Percentiles rank a stretch among this genome's conserved stretches.
Conservation (phyloP, 352 stramenopile genomes). For the Pythium periplocum region DNA sequence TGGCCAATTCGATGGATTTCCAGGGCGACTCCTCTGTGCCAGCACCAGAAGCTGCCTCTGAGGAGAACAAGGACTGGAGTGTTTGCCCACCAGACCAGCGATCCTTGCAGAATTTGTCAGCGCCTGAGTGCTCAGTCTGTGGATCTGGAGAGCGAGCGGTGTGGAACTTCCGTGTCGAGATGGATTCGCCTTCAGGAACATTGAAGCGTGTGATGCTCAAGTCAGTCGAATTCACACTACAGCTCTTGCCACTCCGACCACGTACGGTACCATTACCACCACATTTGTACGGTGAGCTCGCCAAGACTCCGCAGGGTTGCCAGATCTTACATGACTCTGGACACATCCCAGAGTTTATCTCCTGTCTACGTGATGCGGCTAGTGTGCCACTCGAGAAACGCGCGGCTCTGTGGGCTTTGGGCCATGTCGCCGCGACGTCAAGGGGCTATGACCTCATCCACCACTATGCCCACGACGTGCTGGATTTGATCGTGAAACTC, state of each 20-base stretch:
- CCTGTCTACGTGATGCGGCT: slow-evolving; percentile 70
- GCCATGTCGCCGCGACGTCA: slow-evolving; percentile 74
- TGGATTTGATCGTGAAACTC: slow-evolving; percentile 85
- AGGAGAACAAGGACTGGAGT: slow-evolving; percentile 89
- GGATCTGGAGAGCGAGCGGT: slow-evolving; percentile 75
- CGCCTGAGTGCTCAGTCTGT: slow-evolving; percentile 73
- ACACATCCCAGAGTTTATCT: slow-evolving; percentile 81
- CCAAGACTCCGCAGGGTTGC: slow-evolving; percentile 77
- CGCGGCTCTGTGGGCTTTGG: slow-evolving; percentile 79
- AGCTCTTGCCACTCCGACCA: slow-evolving; percentile 73
- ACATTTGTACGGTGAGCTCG: slow-evolving; percentile 82
- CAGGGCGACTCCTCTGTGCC: slow-evolving; percentile 49
- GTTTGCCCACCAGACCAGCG: slow-evolving; percentile 82
- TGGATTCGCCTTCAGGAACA: slow-evolving; percentile 52
- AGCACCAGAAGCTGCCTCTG: slow-evolving; percentile 52
- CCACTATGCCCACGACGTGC: slow-evolving; percentile 74
- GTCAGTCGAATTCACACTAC: slow-evolving; percentile 85
- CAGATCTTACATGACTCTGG: slow-evolving; percentile 75
- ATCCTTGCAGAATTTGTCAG: slow-evolving; percentile 51
- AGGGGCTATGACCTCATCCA: slow-evolving; percentile 78
- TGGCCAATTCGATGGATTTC: slow-evolving; percentile 34
- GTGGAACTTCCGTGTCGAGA: slow-evolving; percentile 88
- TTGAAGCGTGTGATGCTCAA: slow-evolving; percentile 83
- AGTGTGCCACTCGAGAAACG: slow-evolving; percentile 82
- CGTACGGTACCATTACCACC: slow-evolving; percentile 74